These are phyloP conservation scores for Camellia granthamiana DNA, from an alignment of 148 eudicot genomes.

Conservation along the genomic window DNA sequence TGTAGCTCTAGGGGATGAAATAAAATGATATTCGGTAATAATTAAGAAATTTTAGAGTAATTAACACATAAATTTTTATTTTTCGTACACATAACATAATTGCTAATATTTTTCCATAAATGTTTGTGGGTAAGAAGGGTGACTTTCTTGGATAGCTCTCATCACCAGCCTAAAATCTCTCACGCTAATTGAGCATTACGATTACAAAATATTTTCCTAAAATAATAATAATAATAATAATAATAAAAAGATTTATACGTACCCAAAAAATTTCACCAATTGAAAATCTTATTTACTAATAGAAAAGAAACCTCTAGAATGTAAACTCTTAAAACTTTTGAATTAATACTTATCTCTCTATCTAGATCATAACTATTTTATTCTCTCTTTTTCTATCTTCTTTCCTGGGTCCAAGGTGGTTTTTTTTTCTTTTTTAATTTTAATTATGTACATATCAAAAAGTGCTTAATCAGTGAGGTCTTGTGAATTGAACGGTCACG, in stretches of 20 bases:
- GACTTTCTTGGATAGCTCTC: slow-evolving; percentile 1
- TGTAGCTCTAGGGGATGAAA: too few species aligned
- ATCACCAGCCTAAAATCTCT: slow-evolving; percentile 12
- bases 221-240: background rate
- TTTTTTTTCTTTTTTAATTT: background rate
- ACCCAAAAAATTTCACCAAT: background rate
- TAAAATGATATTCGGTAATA: too few species aligned
- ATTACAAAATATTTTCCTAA: slow-evolving; percentile 10
- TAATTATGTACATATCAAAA: background rate
- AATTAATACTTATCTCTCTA: background rate
- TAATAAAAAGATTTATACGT: background rate
- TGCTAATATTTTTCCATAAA: background rate
- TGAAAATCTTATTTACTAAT: background rate
- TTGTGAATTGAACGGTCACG: background rate
- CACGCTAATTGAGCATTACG: background rate
- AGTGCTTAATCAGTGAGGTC: background rate
- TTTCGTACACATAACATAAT: too few species aligned
- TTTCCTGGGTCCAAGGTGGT: background rate
- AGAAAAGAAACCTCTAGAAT: background rate
- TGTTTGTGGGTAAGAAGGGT: background rate
- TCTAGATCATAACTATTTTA: background rate
- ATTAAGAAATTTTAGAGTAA: too few species aligned
- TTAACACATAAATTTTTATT: too few species aligned
- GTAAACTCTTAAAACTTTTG: background rate
- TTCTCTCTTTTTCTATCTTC: background rate